Percentiles rank a stretch among this genome's conserved stretches.
Conservation (phyloP, 1,139 yeast genomes). For the Magnusiomyces sp. region DNA sequence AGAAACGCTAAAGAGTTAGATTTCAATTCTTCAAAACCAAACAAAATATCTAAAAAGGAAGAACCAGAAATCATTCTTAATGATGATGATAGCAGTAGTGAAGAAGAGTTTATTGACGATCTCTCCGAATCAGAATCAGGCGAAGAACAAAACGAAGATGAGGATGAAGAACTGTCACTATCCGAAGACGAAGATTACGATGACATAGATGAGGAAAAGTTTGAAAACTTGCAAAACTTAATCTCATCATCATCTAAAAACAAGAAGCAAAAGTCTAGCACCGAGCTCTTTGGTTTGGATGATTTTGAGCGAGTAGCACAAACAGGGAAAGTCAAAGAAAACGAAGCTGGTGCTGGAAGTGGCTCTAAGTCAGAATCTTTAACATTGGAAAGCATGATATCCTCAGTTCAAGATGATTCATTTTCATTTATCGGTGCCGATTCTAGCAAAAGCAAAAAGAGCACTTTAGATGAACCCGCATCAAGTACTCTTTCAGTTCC, state of each 20-base stretch:
- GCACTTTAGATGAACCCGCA: slow-evolving; percentile 28
- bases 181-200: slow-evolving; percentile 22
- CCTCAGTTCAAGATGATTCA: slow-evolving; percentile 42
- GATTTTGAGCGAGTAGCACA: slow-evolving; percentile 34
- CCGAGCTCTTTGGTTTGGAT: slow-evolving; percentile 17
- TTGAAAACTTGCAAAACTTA: slow-evolving; percentile 19
- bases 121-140: slow-evolving; percentile 19
- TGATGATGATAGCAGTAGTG: slow-evolving; percentile 16
- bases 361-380: no score
- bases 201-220: slow-evolving; percentile 21
- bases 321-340: slow-evolving; percentile 55
- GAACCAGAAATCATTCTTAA: neutral
- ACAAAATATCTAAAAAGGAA: slow-evolving; percentile 19
- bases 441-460: slow-evolving; percentile 11
- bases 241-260: slow-evolving; percentile 21
- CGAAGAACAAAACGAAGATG: slow-evolving; percentile 25
- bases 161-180: slow-evolving; percentile 22
- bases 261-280: slow-evolving; percentile 15
- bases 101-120: slow-evolving; percentile 9
- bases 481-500: slow-evolving; percentile 59
- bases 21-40: slow-evolving; percentile 9
- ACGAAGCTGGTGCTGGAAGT: slow-evolving; percentile 63
- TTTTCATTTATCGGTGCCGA: no score
- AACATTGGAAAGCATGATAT: slow-evolving; percentile 45
- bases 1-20: slow-evolving; percentile 26